These are phyloP conservation scores for Oryza australiensis DNA, from an alignment of 176 grass and related monocot genomes.

Conservation along the genomic window DNA sequence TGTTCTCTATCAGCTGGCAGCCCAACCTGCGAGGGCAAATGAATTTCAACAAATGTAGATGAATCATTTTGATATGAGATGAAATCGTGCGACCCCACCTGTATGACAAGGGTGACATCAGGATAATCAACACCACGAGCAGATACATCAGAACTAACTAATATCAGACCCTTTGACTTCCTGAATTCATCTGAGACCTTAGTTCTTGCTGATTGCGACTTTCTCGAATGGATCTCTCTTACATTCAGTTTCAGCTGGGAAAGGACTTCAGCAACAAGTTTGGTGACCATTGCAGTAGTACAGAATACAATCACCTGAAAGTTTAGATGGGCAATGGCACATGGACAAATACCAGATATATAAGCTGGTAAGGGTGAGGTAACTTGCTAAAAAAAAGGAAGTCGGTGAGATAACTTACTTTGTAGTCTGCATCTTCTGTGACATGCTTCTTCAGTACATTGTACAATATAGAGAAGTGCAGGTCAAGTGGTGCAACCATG, in stretches of 20 bases:
- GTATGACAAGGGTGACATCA: constrained; percentile 87
- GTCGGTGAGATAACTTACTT: constrained; percentile 50
- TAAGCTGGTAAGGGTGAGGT: constrained; percentile 3
- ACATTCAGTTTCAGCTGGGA: constrained; percentile 70
- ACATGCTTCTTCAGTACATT: constrained; percentile 66
- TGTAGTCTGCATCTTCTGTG: constrained; percentile 77
- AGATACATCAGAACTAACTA: constrained; percentile 96
- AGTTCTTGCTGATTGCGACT: constrained; percentile 70
- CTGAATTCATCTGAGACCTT: constrained; percentile 96
- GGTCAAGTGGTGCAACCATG: constrained; percentile 60
- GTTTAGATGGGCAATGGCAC: constrained; percentile 8
- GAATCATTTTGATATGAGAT: background rate
- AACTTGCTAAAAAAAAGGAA: constrained; percentile 32
- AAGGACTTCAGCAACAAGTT: constrained; percentile 74
- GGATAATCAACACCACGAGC: constrained; percentile 96
- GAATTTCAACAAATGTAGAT: constrained; percentile 9
- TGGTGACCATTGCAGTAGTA: constrained; percentile 94
- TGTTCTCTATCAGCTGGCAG: constrained; percentile 80
- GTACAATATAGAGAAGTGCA: constrained; percentile 76
- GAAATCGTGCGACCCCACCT: constrained; percentile 41
- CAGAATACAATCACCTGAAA: constrained; percentile 94
- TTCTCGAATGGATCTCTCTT: constrained; percentile 96
- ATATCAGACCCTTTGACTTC: constrained; percentile 79
- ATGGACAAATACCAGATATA: constrained; percentile 12
- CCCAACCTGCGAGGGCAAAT: constrained; percentile 55